phyloP scores from a whole-genome alignment of 257 asterid genomes.

The Nyctanthes arbortristis region DNA sequence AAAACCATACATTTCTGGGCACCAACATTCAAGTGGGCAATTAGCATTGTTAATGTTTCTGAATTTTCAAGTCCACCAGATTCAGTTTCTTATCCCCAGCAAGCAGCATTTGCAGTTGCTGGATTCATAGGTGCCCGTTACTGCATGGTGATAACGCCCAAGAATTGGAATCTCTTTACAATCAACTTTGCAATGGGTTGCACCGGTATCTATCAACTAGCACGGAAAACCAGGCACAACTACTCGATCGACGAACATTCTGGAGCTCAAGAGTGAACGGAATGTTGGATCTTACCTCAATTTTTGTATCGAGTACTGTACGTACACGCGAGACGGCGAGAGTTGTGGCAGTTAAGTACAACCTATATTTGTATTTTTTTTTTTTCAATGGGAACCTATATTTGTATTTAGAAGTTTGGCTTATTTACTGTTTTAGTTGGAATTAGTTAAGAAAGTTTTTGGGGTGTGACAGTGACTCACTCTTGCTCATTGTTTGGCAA shows the following conservation, averaged over 20 bases:
- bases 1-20: constrained; percentile 51
- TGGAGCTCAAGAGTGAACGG: not conserved
- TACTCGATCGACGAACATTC: not conserved
- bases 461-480: no score
- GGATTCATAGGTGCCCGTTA: constrained; percentile 40
- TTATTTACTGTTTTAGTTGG: no score
- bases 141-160: constrained; percentile 42
- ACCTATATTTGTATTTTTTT: no score
- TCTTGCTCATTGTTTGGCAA: no score
- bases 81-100: constrained; percentile 38
- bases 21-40: constrained; percentile 42
- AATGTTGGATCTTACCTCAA: no score
- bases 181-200: constrained; percentile 35
- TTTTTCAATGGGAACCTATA: no score
- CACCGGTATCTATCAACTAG: constrained; percentile 39
- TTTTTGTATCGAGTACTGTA: no score
- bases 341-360: no score
- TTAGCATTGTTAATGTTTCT: constrained; percentile 30
- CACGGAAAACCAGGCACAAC: constrained; percentile 27
- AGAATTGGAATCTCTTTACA: constrained; percentile 38
- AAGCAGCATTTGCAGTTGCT: constrained; percentile 33
- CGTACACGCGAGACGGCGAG: no score
- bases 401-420: no score
- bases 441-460: no score
- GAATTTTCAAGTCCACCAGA: constrained; percentile 38